phyloP scores from a whole-genome alignment of 495 filamentous ascomycete genomes.

The Penicillium malachiteum region DNA sequence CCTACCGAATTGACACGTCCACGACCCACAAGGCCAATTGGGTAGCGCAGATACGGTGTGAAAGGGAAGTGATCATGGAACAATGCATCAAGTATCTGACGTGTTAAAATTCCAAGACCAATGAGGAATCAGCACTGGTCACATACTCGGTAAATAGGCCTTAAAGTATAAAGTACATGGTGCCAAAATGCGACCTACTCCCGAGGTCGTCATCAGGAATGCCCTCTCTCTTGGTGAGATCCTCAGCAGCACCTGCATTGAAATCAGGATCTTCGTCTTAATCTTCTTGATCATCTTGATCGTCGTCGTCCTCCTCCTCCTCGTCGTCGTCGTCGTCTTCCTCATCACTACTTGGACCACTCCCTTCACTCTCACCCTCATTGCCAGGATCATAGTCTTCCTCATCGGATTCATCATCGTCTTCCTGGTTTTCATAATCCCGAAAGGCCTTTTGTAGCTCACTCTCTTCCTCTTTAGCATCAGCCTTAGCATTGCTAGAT shows the following conservation, averaged over 20 bases:
- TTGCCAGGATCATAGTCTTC: slow-evolving; percentile 87
- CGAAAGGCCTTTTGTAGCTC: slow-evolving; percentile 69
- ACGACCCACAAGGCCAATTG: slow-evolving; percentile 21
- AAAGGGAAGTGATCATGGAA: neutral
- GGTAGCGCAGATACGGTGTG: slow-evolving; percentile 11
- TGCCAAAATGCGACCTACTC: neutral
- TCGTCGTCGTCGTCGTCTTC: slow-evolving; percentile 51
- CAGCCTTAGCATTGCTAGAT: slow-evolving; percentile 28
- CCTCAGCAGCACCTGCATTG: slow-evolving; percentile 48
- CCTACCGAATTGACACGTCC: slow-evolving; percentile 24
- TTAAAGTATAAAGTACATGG: too few relatives aligned
- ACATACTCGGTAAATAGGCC: neutral
- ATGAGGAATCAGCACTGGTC: too few relatives aligned
- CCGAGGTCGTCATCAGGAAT: slow-evolving; percentile 30
- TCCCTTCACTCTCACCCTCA: slow-evolving; percentile 70
- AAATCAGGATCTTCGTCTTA: slow-evolving; percentile 46
- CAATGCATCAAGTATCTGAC: too few relatives aligned
- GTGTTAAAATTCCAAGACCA: too few relatives aligned
- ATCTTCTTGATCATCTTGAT: slow-evolving; percentile 39
- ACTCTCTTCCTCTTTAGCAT: slow-evolving; percentile 46
- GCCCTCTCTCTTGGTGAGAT: slow-evolving; percentile 40
- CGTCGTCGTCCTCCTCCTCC: slow-evolving; percentile 41
- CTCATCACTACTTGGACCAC: slow-evolving; percentile 55
- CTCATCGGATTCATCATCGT: slow-evolving; percentile 63
- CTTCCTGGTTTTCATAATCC: slow-evolving; percentile 62